phyloP scores from a whole-genome alignment of 176 grass and related monocot genomes.

The Microstegium vimineum region DNA sequence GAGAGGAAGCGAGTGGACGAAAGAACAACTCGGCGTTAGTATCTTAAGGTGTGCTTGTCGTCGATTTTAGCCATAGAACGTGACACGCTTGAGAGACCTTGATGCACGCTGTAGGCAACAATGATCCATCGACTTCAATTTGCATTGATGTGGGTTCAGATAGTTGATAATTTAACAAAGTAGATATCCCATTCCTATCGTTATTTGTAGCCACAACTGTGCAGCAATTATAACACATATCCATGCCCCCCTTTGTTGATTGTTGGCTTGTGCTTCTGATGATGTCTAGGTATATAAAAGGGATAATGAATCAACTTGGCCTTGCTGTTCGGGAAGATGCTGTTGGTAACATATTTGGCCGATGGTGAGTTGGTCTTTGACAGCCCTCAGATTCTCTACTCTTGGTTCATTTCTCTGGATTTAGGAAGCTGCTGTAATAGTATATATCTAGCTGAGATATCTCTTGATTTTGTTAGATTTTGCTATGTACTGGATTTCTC shows the following conservation, averaged over 20 bases:
- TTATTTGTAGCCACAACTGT: background rate
- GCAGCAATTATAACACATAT: no score
- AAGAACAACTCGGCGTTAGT: background rate
- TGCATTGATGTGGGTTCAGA: background rate
- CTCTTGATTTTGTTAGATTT: background rate
- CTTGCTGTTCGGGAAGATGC: conserved; percentile 66
- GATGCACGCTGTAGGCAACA: background rate
- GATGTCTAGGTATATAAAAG: conserved; percentile 62
- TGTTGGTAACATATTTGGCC: conserved; percentile 82
- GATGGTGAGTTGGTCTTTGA: background rate
- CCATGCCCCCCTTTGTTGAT: background rate
- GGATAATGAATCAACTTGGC: conserved; percentile 59
- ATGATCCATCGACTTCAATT: background rate
- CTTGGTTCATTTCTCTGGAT: background rate
- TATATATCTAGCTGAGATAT: background rate
- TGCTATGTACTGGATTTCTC: background rate
- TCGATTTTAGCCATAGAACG: background rate
- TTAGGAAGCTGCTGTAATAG: background rate
- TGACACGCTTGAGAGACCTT: background rate
- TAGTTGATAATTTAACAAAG: no score
- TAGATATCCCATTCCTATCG: background rate
- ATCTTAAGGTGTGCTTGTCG: background rate
- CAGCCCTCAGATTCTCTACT: background rate
- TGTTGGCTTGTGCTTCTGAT: conserved; percentile 1
- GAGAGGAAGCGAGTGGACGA: background rate